Evolutionary conservation across 2,329 filamentous ascomycete species (phyloP).

Genomic region (Aurifilum marmelostoma): DNA sequence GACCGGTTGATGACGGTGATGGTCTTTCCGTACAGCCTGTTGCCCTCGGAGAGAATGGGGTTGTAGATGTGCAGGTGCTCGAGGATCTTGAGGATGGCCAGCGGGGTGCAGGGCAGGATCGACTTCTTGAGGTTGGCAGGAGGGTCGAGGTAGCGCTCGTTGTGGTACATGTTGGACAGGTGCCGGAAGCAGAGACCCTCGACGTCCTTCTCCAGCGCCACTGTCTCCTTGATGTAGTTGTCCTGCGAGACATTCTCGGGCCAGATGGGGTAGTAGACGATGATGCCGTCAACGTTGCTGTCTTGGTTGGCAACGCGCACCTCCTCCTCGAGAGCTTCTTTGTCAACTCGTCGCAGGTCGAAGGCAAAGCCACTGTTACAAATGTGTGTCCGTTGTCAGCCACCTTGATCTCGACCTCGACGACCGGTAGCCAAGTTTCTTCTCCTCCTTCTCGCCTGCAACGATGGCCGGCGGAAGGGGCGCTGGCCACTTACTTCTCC

Average conservation of each 20-base stretch:
- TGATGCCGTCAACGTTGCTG: conserved; percentile 78
- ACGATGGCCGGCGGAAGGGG: neutral
- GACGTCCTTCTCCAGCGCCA: conserved; percentile 88
- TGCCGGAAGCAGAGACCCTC: conserved; percentile 93
- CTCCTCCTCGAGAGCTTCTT: conserved; percentile 87
- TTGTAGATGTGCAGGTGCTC: conserved; percentile 98
- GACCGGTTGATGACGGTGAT: conserved; percentile 96
- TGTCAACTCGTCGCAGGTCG: conserved; percentile 79
- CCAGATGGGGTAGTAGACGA: conserved; percentile 99
- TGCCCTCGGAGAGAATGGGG: conserved; percentile 87
- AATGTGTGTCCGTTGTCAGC: conserved; percentile 20
- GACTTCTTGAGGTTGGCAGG: conserved; percentile 80
- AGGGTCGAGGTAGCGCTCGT: conserved; percentile 88
- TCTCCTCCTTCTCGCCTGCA: neutral
- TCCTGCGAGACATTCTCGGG: conserved; percentile 79
- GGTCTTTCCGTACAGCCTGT: conserved; percentile 89
- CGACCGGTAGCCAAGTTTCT: conserved; percentile 1
- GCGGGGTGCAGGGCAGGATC: conserved; percentile 91
- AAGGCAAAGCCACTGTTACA: conserved; percentile 80
- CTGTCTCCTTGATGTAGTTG: conserved; percentile 93
- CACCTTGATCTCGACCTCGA: neutral
- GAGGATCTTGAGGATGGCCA: conserved; percentile 95
- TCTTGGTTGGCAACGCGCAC: conserved; percentile 86
- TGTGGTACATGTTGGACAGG: conserved; percentile 99
- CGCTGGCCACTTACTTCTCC: conserved; percentile 80